phyloP scores from a whole-genome alignment of 306 rosid species.

The Corylus americana region DNA sequence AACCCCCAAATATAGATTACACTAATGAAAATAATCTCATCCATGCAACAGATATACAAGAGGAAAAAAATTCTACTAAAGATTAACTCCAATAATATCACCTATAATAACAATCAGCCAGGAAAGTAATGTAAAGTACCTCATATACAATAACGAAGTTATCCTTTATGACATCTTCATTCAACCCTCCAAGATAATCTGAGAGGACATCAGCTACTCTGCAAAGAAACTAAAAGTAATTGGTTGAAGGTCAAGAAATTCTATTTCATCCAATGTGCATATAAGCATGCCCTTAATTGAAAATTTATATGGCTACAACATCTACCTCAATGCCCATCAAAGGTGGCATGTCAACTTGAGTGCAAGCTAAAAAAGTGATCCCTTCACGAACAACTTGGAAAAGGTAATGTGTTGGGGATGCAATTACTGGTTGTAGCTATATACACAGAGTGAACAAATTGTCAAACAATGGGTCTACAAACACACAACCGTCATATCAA shows the following conservation, averaged over 20 bases:
- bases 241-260: slow-evolving; percentile 32
- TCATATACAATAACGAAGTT: slow-evolving; percentile 87
- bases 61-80: background rate
- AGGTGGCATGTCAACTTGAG: slow-evolving; percentile 98
- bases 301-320: background rate
- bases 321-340: slow-evolving; percentile 92
- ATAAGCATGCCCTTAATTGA: background rate
- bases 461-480: background rate
- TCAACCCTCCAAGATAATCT: slow-evolving; percentile 86
- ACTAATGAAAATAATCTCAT: background rate
- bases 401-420: slow-evolving; percentile 95
- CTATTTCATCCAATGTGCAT: background rate
- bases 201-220: slow-evolving; percentile 93
- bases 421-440: slow-evolving; percentile 85
- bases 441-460: slow-evolving; percentile 9
- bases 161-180: slow-evolving; percentile 86
- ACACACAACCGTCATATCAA: background rate
- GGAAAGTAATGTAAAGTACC: slow-evolving; percentile 42
- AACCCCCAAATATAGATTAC: background rate
- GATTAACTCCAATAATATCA: background rate
- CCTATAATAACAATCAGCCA: slow-evolving; percentile 8
- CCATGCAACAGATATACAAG: slow-evolving; percentile 3
- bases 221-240: slow-evolving; percentile 79
- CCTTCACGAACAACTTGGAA: slow-evolving; percentile 91
- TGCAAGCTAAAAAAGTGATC: slow-evolving; percentile 90